These are phyloP conservation scores for Sarocladiaceae sp. DNA, from an alignment of 2,329 filamentous ascomycete genomes.

Conservation along the genomic window DNA sequence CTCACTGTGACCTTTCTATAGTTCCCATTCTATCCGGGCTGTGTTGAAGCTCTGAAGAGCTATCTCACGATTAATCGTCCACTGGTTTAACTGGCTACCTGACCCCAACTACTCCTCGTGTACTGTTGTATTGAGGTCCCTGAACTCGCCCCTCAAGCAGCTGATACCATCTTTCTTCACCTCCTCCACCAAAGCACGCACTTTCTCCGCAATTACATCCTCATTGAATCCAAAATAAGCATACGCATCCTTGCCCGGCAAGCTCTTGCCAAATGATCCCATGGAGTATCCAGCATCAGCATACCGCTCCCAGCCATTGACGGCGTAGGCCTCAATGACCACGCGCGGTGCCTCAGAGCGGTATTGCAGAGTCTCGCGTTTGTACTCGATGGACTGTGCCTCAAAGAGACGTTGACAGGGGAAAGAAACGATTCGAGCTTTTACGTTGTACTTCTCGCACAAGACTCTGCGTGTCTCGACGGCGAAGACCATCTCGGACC, in stretches of 20 bases:
- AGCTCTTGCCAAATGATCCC: conserved; percentile 49
- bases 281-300: conserved; percentile 52
- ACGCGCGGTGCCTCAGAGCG: conserved; percentile 43
- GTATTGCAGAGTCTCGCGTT: conserved; percentile 38
- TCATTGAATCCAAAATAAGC: conserved; percentile 52
- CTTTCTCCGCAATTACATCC: conserved; percentile 32
- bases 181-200: conserved; percentile 24
- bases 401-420: conserved; percentile 42
- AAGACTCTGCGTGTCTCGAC: conserved; percentile 31
- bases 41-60: too few relatives aligned
- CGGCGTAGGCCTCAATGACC: conserved; percentile 56
- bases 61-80: too few relatives aligned
- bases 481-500: conserved; percentile 30
- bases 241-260: conserved; percentile 51
- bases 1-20: too few relatives aligned
- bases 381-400: conserved; percentile 37
- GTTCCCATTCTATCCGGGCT: too few relatives aligned
- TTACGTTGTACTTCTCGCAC: conserved; percentile 31
- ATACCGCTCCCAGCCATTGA: conserved; percentile 57
- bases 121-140: conserved; percentile 17
- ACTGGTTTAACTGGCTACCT: too few relatives aligned
- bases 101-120: conserved; percentile 12
- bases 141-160: conserved; percentile 19
- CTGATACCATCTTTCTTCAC: conserved; percentile 19
- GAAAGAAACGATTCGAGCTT: conserved; percentile 37